Base-by-base conservation (phyloP, 164 flowering plant genomes). In the Buxus sempervirens region DNA sequence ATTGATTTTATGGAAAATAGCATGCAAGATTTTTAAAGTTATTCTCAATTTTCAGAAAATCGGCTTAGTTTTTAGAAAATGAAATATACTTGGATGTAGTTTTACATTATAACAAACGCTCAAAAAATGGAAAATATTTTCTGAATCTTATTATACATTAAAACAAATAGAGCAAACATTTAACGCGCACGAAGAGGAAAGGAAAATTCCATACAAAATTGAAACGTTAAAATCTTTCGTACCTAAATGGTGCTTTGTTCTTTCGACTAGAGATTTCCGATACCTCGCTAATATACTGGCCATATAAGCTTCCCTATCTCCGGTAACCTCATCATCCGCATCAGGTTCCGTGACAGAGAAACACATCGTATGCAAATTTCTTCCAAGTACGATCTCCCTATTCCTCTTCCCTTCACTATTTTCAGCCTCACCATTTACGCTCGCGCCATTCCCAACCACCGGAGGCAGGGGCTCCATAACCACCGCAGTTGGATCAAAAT, bases 271-370 rank as follows among this genome's bases (percentile, higher is more conserved):
- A 23, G 78, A 81, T 64, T 82, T 91, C 19, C 92, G 72, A 67
- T 93, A 96, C 45, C 93, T 81, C 45, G 99, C 97, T 75, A 96
- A 70, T 15, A 96, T 93, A 64, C 95, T 73, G 27, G 99, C 99
- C 96, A 96, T 96, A 66, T 82, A 78, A 28, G 98, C 99, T 15
- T 96, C 99, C 80, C 86, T 81, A 45, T 93, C 99, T 1, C 99
- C 98, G 1, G 98, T 96, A 16, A 82, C 70, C 59, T 93, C 98
- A 56, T 96, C 99, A 61, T 96, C 87, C 0, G 82, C 84, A 0
- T 90, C 98, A 1, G 98, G 99, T 75, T 96, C 99, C 53, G 87
- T 88, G n/a, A 96, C 84, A 53, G 78, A 89, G 13, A 85, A 79
- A 74, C 89, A 87, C 71, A 79, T 53, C n/a, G 95, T 87, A 66